These are phyloP conservation scores for Dissoconium aciculare DNA, from an alignment of 2,329 filamentous ascomycete species.

Conservation along the genomic window DNA sequence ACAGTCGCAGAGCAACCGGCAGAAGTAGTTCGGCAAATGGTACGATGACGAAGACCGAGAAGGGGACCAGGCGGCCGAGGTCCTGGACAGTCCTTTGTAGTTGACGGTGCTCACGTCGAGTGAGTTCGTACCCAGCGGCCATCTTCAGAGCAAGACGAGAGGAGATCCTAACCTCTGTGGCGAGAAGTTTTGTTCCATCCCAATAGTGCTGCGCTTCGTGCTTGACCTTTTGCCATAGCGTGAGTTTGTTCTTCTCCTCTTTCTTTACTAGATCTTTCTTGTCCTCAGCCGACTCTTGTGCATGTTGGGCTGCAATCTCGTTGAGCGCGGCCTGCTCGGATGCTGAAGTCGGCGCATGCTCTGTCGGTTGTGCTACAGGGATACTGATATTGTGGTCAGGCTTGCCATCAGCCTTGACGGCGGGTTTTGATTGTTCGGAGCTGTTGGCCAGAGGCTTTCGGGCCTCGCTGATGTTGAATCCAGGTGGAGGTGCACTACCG, in stretches of 20 bases:
- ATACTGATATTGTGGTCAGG: constrained; percentile 18
- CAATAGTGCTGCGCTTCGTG: constrained; percentile 90
- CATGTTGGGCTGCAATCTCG: constrained; percentile 50
- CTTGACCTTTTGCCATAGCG: constrained; percentile 82
- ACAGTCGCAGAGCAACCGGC: constrained; percentile 79
- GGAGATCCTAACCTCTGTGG: constrained; percentile 84
- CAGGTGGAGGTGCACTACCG: constrained; percentile 50
- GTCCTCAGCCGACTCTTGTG: constrained; percentile 31
- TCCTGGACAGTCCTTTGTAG: constrained; percentile 87
- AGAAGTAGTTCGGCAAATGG: constrained; percentile 89
- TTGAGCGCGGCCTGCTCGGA: constrained; percentile 38
- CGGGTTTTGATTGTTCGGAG: constrained; percentile 22
- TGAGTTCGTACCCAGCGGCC: constrained; percentile 94
- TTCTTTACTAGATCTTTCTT: constrained; percentile 46
- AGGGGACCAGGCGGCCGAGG: constrained; percentile 79
- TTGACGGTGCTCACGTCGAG: constrained; percentile 81
- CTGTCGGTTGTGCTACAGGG: constrained; percentile 27
- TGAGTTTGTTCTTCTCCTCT: constrained; percentile 71
- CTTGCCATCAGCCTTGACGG: constrained; percentile 10
- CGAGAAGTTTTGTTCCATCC: constrained; percentile 93
- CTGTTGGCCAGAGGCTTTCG: constrained; percentile 65
- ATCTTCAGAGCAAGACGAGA: constrained; percentile 86
- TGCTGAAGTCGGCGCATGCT: constrained; percentile 33
- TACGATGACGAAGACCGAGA: constrained; percentile 92
- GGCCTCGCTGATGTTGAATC: constrained; percentile 79